Conservation (phyloP, 108 stramenopile species). For the Fragilaria radians region DNA sequence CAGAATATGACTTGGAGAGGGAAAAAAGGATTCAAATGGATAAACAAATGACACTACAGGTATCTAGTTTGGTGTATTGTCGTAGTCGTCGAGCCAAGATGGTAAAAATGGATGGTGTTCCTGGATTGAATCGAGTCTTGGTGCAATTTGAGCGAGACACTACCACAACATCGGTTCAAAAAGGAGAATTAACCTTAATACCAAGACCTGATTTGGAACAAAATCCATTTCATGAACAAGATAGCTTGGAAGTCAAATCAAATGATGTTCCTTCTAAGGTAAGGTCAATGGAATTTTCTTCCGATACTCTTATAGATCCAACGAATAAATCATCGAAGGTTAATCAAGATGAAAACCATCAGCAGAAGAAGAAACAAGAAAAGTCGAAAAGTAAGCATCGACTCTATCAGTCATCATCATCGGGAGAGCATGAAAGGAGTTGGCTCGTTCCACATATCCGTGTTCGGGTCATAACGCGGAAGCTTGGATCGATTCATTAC, state of each 20-base stretch:
- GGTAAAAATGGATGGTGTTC: conserved; percentile 61
- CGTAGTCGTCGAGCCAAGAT: conserved; percentile 38
- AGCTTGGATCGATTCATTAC: conserved; percentile 45
- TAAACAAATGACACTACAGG: conserved; percentile 67
- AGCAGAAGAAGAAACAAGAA: background rate
- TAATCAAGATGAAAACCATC: background rate
- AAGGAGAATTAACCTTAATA: conserved; percentile 37
- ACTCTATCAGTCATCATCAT: background rate
- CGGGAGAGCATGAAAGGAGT: background rate
- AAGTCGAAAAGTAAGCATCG: background rate
- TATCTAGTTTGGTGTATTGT: conserved; percentile 61
- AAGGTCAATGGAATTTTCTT: background rate
- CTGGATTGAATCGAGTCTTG: conserved; percentile 75
- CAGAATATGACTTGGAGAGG: conserved; percentile 41
- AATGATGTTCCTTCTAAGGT: background rate
- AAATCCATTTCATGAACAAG: conserved; percentile 48
- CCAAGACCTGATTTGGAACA: conserved; percentile 51
- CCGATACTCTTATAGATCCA: background rate
- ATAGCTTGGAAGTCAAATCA: background rate
- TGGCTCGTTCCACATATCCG: conserved; percentile 85
- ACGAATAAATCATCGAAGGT: background rate
- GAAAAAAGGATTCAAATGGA: conserved; percentile 41
- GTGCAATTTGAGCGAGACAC: conserved; percentile 52
- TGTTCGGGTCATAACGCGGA: conserved; percentile 66
- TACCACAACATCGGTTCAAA: conserved; percentile 45